Evolutionary conservation across 306 rosid species (phyloP), one percentile per base, ranked within the genome.

Genomic region (Ormosia semicastrata): DNA sequence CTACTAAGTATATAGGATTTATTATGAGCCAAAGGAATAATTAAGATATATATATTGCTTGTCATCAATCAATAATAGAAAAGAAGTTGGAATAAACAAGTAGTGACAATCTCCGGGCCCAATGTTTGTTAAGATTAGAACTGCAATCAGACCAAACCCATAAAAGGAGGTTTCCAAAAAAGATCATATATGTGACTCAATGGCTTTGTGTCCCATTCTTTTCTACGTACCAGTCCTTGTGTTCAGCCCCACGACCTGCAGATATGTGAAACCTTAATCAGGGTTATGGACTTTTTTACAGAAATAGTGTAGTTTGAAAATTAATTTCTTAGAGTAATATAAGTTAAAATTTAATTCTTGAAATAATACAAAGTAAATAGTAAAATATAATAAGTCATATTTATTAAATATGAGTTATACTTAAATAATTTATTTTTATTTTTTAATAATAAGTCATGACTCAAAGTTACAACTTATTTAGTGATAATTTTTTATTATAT

Each of bases 111-210:
- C 17, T 30, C 50, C 4, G 40, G 83, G 71, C 70, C 83, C 83
- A 44, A 40, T 29, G 69, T 32, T n/a, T 68, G 60, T 79, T 68
- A 33, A 66, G 46, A 58, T 82, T 67, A 57, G 32, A 58, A 43
- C n/a, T 68, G 39, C 30, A 59, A 46, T 11, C 18, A 13, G 54
- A 70, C 5, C 67, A 63, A 77, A 63, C 46, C 79, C 73, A 67
- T 53, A 53, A 8, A 77, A 77, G 52, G 72, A 10, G 53, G 34
- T 71, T 83, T 53, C 68, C 75, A 24, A 52, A 83, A 83, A 63
- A 66, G 79, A 77, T 30, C 77, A 82, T 54, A 18, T 57, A 75
- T 52, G 40, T 29, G 41, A 68, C 60, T 76, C 60, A 33, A 69
- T 67, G 67, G 66, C 60, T 43, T 63, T 30, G 53, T 54, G 71